A percentile compares a stretch with the other conserved stretches of the same genome.
Conservation (phyloP, 805 yeast genomes). For the Sporopachydermia lactativora region DNA sequence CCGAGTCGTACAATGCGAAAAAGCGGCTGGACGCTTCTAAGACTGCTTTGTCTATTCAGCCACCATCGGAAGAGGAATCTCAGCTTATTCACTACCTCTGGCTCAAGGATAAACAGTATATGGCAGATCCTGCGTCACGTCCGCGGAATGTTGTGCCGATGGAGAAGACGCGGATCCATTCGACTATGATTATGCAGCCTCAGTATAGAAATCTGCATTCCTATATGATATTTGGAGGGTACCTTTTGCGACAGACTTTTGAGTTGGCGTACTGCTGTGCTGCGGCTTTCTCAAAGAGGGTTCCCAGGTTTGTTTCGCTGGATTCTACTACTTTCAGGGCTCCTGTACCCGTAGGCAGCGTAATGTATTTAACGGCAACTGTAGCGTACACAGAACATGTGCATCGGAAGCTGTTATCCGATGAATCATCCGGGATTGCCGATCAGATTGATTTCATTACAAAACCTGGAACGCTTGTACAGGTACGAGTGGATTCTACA, state of each 20-base stretch:
- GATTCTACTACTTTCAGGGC: constrained; percentile 87
- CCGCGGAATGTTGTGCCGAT: constrained; percentile 47
- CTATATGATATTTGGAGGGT: constrained; percentile 92
- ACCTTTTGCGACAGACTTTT: constrained; percentile 79
- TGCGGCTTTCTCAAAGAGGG: constrained; percentile 73
- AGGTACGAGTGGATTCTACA: constrained; percentile 75
- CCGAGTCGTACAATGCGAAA: constrained; percentile 79
- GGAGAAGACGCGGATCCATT: constrained; percentile 56
- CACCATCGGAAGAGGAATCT: constrained; percentile 60
- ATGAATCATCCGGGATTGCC: constrained; percentile 18
- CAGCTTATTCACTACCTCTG: constrained; percentile 66
- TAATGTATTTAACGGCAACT: constrained; percentile 65
- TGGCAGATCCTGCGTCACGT: constrained; percentile 18
- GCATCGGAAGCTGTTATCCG: constrained; percentile 22
- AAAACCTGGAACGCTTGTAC: constrained; percentile 64
- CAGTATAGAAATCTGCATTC: constrained; percentile 92
- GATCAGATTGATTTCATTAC: constrained; percentile 44
- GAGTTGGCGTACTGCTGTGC: constrained; percentile 90
- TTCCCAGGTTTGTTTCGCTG: constrained; percentile 79
- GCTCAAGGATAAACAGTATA: constrained; percentile 24
- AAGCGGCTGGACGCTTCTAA: constrained; percentile 67
- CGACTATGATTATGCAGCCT: constrained; percentile 89
- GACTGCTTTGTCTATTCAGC: constrained; percentile 46
- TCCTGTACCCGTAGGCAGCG: constrained; percentile 94
- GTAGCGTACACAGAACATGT: constrained; percentile 81